These are phyloP conservation scores for Cadophora luteo-olivacea DNA, from an alignment of 2,329 filamentous ascomycete genomes.

Conservation along the genomic window DNA sequence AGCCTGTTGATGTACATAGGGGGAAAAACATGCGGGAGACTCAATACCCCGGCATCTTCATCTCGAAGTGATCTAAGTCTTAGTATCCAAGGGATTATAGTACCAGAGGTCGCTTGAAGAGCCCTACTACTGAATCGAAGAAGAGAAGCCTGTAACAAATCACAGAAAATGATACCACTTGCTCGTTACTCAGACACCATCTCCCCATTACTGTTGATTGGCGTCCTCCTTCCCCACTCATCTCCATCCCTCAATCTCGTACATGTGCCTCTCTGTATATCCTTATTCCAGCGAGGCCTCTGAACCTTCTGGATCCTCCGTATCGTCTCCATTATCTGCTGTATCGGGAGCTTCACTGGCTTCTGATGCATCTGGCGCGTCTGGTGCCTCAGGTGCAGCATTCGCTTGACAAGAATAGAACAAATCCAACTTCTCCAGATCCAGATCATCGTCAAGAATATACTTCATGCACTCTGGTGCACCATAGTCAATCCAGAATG, in stretches of 20 bases:
- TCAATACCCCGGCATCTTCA: too few species aligned
- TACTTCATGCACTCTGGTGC: slow-evolving; percentile 14
- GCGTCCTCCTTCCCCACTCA: background rate
- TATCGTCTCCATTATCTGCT: background rate
- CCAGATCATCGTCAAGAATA: slow-evolving; percentile 6
- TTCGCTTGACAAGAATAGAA: slow-evolving; percentile 10
- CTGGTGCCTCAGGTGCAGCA: background rate
- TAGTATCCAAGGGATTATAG: too few species aligned
- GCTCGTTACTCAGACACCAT: too few species aligned
- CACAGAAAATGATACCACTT: too few species aligned
- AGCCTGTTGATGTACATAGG: background rate
- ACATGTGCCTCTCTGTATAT: background rate
- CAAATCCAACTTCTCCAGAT: background rate
- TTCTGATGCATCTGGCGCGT: background rate
- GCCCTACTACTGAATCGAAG: too few species aligned
- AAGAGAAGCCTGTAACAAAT: too few species aligned
- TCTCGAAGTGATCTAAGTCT: too few species aligned
- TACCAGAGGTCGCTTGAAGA: too few species aligned
- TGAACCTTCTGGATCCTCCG: background rate
- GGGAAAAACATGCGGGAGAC: too few species aligned
- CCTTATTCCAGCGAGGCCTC: background rate
- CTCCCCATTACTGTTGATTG: background rate
- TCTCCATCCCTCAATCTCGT: slow-evolving; percentile 9
- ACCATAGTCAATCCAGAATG: slow-evolving; percentile 16
- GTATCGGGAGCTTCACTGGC: background rate